phyloP scores from a whole-genome alignment of 345 rosid species.

The Bruguiera gymnorhiza region DNA sequence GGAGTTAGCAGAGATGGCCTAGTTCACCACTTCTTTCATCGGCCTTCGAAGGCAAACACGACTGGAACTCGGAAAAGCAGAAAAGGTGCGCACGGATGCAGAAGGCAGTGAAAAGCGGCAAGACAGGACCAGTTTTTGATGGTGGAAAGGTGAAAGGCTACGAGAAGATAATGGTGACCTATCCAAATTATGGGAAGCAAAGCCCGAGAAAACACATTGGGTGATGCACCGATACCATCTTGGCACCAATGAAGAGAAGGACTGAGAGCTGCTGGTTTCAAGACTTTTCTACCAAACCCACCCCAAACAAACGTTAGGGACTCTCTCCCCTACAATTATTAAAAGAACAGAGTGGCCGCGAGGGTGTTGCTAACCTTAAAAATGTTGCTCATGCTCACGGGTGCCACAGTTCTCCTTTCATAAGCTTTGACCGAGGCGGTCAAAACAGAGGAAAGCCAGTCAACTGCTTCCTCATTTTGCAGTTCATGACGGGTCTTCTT shows the following conservation, averaged over 20 bases:
- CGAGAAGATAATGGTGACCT: slow-evolving; percentile 89
- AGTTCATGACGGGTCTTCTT: slow-evolving; percentile 59
- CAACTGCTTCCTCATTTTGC: slow-evolving; percentile 57
- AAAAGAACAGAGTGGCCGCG: slow-evolving; percentile 32
- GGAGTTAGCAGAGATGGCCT: slow-evolving; percentile 87
- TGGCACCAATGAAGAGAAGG: slow-evolving; percentile 87
- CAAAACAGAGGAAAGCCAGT: slow-evolving; percentile 40
- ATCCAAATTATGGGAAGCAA: slow-evolving; percentile 93
- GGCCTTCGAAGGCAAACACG: slow-evolving; percentile 94
- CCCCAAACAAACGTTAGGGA: slow-evolving; percentile 61
- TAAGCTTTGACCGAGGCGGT: slow-evolving; percentile 62
- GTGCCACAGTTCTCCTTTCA: slow-evolving; percentile 51
- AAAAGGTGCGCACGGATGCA: slow-evolving; percentile 68
- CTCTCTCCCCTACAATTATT: slow-evolving; percentile 30
- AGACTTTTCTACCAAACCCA: slow-evolving; percentile 96
- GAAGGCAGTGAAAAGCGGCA: slow-evolving; percentile 92
- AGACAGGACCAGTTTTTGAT: slow-evolving; percentile 70
- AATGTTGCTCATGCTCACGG: slow-evolving; percentile 34
- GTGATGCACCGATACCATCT: slow-evolving; percentile 98
- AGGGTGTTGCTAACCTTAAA: slow-evolving; percentile 21
- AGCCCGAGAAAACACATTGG: slow-evolving; percentile 94
- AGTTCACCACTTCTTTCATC: slow-evolving; percentile 93
- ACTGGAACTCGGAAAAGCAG: slow-evolving; percentile 93
- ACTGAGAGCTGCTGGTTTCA: slow-evolving; percentile 89
- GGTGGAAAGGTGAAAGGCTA: slow-evolving; percentile 65